Conservation (phyloP, 495 filamentous ascomycete species). For the Penicillium pulvis region DNA sequence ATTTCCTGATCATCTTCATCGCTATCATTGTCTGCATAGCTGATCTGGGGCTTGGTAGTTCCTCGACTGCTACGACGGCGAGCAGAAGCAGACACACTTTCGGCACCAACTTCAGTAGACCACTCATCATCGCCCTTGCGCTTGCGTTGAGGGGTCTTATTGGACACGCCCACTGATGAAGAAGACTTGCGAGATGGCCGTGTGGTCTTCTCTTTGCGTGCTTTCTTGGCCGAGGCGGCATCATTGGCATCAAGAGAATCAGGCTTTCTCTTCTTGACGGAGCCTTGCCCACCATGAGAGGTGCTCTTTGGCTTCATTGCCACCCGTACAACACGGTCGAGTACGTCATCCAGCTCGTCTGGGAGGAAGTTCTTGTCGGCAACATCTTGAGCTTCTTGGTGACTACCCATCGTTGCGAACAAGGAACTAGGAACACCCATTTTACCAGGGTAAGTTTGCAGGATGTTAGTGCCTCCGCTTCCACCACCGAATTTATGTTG, state of each 20-base stretch:
- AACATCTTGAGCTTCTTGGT: constrained; percentile 78
- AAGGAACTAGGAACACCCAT: constrained; percentile 76
- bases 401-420: constrained; percentile 72
- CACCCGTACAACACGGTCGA: constrained; percentile 65
- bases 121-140: constrained; percentile 47
- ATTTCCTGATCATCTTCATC: constrained; percentile 58
- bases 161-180: constrained; percentile 29
- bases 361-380: constrained; percentile 82
- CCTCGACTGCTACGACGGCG: constrained; percentile 48
- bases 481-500: constrained; percentile 56
- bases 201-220: constrained; percentile 36
- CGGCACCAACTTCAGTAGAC: constrained; percentile 41
- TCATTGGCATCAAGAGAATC: constrained; percentile 37
- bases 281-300: constrained; percentile 27
- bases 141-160: constrained; percentile 49
- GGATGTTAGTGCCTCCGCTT: constrained; percentile 65
- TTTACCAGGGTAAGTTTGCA: constrained; percentile 82
- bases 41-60: constrained; percentile 34
- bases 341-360: constrained; percentile 74
- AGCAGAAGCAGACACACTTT: constrained; percentile 25
- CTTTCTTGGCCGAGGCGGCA: constrained; percentile 46
- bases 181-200: constrained; percentile 44
- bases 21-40: constrained; percentile 59
- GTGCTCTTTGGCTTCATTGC: constrained; percentile 44
- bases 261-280: constrained; percentile 51